These are phyloP conservation scores for Paecilomyces sp. DNA, from an alignment of 2,329 filamentous ascomycete species.

Conservation along the genomic window DNA sequence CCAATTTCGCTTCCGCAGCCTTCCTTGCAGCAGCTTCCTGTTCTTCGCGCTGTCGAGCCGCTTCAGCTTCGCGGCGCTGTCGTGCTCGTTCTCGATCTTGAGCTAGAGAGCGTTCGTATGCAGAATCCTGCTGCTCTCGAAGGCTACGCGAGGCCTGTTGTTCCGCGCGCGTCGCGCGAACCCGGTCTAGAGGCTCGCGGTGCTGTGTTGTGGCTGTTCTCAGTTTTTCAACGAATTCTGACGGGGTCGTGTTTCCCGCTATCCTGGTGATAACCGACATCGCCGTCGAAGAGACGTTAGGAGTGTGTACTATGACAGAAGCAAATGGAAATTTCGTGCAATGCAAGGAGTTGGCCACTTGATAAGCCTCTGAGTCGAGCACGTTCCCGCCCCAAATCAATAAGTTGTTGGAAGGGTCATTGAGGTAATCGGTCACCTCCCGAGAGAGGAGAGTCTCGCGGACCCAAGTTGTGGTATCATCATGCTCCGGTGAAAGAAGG, in stretches of 20 bases:
- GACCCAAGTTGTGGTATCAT: conserved; percentile 78
- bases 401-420: conserved; percentile 68
- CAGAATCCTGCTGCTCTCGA: conserved; percentile 81
- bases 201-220: conserved; percentile 67
- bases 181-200: conserved; percentile 64
- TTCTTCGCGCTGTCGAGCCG: conserved; percentile 53
- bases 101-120: conserved; percentile 87
- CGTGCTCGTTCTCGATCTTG: conserved; percentile 78
- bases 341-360: conserved; percentile 77
- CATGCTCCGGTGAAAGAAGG: conserved; percentile 85
- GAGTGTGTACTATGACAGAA: conserved; percentile 78
- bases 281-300: conserved; percentile 70
- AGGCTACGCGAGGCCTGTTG: conserved; percentile 75
- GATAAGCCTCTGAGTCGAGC: conserved; percentile 87
- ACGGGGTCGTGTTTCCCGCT: conserved; percentile 61
- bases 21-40: conserved; percentile 59
- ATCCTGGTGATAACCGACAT: conserved; percentile 87
- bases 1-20: conserved; percentile 52
- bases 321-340: conserved; percentile 92
- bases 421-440: conserved; percentile 67
- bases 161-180: conserved; percentile 68
- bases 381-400: conserved; percentile 91
- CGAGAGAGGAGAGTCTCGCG: conserved; percentile 71
- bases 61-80: conserved; percentile 67
- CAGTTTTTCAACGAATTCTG: conserved; percentile 69